Conservation (phyloP, 2,329 filamentous ascomycete genomes). For the Lecanicillium sp. region DNA sequence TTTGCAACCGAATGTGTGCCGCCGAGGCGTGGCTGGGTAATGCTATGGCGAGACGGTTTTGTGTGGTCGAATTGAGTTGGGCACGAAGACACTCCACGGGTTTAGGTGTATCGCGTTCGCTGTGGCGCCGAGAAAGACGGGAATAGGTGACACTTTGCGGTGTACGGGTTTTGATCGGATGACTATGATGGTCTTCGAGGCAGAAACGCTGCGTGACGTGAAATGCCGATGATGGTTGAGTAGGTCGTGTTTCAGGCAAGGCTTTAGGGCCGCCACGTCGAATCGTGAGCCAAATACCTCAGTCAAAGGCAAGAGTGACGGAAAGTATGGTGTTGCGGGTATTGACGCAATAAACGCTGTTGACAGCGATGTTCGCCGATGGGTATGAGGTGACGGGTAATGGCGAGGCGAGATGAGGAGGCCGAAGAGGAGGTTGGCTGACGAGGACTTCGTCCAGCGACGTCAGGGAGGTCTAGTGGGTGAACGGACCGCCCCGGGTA, state of each 20-base stretch:
- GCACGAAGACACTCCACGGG: background rate
- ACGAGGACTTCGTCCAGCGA: conserved; percentile 11
- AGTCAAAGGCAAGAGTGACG: background rate
- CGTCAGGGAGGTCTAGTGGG: conserved; percentile 13
- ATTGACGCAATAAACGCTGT: background rate
- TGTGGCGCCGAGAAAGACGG: background rate
- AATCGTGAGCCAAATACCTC: conserved; percentile 8
- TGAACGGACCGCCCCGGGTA: conserved; percentile 12
- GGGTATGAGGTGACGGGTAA: background rate
- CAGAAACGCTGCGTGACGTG: conserved; percentile 3
- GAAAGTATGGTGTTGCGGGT: background rate
- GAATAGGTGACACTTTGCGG: background rate
- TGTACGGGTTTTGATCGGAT: background rate
- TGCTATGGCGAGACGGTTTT: conserved; percentile 1
- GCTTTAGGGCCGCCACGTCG: conserved; percentile 10
- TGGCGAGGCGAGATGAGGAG: conserved; percentile 8
- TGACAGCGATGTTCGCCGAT: conserved; percentile 6
- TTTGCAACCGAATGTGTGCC: background rate
- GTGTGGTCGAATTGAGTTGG: conserved; percentile 8
- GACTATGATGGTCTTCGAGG: background rate
- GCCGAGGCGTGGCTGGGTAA: background rate
- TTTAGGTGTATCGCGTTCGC: background rate
- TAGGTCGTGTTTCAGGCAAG: conserved; percentile 14
- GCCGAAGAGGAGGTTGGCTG: conserved; percentile 13
- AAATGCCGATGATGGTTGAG: conserved; percentile 5